Conservation (phyloP, 345 rosid species). For the Salix udensis region DNA sequence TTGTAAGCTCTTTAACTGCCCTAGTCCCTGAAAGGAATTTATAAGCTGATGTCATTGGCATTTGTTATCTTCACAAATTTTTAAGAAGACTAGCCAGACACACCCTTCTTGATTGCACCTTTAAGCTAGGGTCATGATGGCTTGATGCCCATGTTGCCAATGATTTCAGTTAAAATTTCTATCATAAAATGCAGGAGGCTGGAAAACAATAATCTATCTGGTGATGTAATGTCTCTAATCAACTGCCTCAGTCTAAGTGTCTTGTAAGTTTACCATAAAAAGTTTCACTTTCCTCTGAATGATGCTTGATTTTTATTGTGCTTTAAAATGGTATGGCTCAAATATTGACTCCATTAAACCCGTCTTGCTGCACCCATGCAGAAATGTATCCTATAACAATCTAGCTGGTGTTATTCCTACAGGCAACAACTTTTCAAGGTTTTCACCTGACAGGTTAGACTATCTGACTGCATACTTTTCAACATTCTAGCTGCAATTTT, state of each 20-base stretch:
- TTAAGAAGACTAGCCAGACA: background rate
- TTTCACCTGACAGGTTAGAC: constrained; percentile 61
- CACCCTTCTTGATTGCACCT: background rate
- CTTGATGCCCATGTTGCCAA: background rate
- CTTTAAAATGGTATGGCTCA: background rate
- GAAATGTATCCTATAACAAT: constrained; percentile 83
- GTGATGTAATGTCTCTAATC: constrained; percentile 59
- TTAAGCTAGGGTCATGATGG: background rate
- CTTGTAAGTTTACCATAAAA: constrained; percentile 44
- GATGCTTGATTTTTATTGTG: background rate
- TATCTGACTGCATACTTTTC: background rate
- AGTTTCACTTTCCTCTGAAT: background rate
- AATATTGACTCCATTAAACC: background rate
- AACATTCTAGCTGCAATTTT: background rate
- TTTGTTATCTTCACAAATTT: background rate
- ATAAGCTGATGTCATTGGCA: background rate
- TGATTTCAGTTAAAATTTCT: background rate
- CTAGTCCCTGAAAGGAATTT: background rate
- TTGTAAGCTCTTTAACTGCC: constrained; percentile 42
- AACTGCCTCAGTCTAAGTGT: constrained; percentile 65
- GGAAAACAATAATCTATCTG: constrained; percentile 78
- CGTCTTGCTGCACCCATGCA: constrained; percentile 22
- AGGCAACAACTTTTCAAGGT: constrained; percentile 72
- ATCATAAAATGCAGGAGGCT: constrained; percentile 53
- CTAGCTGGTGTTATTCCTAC: constrained; percentile 74